These are phyloP conservation scores for Myriosclerotinia duriaeana DNA, from an alignment of 2,329 filamentous ascomycete genomes.

Conservation along the genomic window DNA sequence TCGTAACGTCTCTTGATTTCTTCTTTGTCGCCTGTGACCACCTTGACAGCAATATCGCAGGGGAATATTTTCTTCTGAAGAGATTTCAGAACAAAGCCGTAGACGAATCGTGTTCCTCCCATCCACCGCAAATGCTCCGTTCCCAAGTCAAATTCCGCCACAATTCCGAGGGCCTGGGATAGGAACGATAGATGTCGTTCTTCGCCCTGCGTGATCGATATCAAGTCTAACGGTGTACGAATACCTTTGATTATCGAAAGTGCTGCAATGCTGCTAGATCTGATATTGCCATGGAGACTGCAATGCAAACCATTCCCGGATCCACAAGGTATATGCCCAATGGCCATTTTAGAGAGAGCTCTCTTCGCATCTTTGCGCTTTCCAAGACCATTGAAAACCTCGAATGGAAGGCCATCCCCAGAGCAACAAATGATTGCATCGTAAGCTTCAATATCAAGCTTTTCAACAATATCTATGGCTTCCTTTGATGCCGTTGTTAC, in stretches of 20 bases:
- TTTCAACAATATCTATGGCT: conserved; percentile 72
- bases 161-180: conserved; percentile 81
- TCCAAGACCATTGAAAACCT: conserved; percentile 88
- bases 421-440: conserved; percentile 86
- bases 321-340: conserved; percentile 84
- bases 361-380: conserved; percentile 68
- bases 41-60: conserved; percentile 79
- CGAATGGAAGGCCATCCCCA: conserved; percentile 84
- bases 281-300: conserved; percentile 73
- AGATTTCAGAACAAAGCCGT: conserved; percentile 72
- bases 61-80: conserved; percentile 77
- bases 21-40: conserved; percentile 71
- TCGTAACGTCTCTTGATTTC: conserved; percentile 71
- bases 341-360: conserved; percentile 71
- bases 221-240: conserved; percentile 75
- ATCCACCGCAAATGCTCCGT: conserved; percentile 93
- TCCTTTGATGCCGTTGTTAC: conserved; percentile 70
- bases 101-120: conserved; percentile 74
- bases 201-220: conserved; percentile 78
- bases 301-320: conserved; percentile 88
- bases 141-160: conserved; percentile 82
- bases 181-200: conserved; percentile 77
- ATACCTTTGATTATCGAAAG: conserved; percentile 82
- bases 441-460: conserved; percentile 71
- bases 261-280: conserved; percentile 60